These are phyloP conservation scores for Podospora bellae-mahoneyi DNA, from an alignment of 495 filamentous ascomycete genomes.

Conservation along the genomic window DNA sequence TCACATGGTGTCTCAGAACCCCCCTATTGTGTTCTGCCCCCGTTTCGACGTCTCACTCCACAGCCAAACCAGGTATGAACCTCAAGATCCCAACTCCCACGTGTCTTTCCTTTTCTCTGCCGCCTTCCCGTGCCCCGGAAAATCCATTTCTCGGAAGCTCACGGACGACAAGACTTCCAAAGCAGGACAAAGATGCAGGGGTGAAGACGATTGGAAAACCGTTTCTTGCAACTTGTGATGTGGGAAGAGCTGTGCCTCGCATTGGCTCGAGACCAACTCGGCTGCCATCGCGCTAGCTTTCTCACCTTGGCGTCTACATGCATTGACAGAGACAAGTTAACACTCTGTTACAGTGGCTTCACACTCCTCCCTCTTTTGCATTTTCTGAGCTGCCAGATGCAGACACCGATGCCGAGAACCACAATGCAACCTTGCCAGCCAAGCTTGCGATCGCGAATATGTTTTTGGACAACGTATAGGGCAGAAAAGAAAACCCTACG, in stretches of 20 bases:
- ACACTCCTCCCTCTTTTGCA: too few species aligned
- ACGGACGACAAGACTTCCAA: neutral
- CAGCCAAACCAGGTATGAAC: neutral
- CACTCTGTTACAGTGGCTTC: too few species aligned
- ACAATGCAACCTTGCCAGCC: neutral
- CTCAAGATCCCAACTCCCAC: constrained; percentile 3
- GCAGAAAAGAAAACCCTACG: too few species aligned
- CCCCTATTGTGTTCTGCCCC: neutral
- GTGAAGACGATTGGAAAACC: neutral
- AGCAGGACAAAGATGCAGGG: neutral
- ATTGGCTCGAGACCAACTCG: neutral
- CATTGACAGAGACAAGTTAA: too few species aligned
- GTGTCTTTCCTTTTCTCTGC: neutral
- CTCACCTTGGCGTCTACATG: neutral
- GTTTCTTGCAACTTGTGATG: neutral
- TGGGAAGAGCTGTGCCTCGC: neutral
- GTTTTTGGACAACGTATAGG: too few species aligned
- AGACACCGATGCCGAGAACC: constrained; percentile 2
- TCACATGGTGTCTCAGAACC: neutral
- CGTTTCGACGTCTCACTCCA: neutral
- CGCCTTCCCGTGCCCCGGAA: constrained; percentile 4
- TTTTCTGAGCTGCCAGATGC: neutral
- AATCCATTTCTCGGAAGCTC: neutral
- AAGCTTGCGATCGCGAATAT: neutral
- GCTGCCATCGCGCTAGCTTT: neutral